These are phyloP conservation scores for Aspergillus candidus DNA, from an alignment of 2,329 filamentous ascomycete species.

Conservation along the genomic window DNA sequence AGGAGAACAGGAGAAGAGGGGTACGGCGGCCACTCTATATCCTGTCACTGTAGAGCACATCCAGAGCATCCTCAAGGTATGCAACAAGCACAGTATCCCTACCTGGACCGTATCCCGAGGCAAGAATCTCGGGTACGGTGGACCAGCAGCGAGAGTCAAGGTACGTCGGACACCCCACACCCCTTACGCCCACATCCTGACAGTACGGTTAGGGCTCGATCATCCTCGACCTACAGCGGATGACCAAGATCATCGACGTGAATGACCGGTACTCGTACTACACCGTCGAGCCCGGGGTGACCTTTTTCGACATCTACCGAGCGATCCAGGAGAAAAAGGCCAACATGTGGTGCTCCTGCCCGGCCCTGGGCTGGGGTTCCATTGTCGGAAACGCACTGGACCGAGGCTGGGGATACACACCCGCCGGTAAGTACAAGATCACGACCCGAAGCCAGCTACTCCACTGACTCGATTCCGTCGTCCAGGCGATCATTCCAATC, in stretches of 20 bases:
- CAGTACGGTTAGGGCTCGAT: not conserved
- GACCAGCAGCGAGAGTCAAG: not conserved
- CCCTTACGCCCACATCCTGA: no score
- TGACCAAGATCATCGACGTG: slow-evolving; percentile 27
- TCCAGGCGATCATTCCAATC: slow-evolving; percentile 9
- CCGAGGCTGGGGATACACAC: not conserved
- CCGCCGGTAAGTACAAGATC: not conserved
- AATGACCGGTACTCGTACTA: slow-evolving; percentile 26
- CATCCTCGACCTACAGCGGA: not conserved
- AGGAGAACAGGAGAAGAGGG: not conserved
- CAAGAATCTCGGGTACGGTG: slow-evolving; percentile 1
- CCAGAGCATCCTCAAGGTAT: not conserved
- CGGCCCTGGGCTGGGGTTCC: slow-evolving; percentile 7
- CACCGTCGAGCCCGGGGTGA: slow-evolving; percentile 41
- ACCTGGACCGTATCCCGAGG: slow-evolving; percentile 1
- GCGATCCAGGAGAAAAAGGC: slow-evolving; percentile 30
- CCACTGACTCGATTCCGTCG: not conserved
- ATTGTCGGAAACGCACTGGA: not conserved
- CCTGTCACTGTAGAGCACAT: slow-evolving; percentile 1
- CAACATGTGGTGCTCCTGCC: slow-evolving; percentile 8
- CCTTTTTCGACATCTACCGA: slow-evolving; percentile 42
- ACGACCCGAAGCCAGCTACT: not conserved
- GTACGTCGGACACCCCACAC: not conserved
- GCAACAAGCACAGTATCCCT: not conserved
- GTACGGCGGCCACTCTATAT: not conserved